These are phyloP conservation scores for Isochrysis galbana DNA, from an alignment of 78 protist genomes.

Conservation along the genomic window DNA sequence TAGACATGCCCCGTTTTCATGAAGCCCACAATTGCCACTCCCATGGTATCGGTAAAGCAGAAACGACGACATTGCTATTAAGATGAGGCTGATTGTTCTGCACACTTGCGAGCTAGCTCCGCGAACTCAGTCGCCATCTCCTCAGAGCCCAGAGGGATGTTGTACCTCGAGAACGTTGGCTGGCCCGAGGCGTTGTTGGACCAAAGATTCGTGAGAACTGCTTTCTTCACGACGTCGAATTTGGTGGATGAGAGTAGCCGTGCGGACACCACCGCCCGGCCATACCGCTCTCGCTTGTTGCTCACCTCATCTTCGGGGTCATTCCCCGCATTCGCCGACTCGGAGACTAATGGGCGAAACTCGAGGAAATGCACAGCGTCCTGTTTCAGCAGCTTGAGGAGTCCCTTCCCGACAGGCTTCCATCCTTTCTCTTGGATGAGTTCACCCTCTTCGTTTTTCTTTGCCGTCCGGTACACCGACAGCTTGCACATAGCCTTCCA, in stretches of 20 bases:
- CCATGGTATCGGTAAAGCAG: too few relatives aligned
- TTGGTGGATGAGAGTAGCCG: not conserved
- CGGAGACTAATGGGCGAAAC: not conserved
- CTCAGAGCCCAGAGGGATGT: not conserved
- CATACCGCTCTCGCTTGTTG: not conserved
- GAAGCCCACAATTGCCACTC: too few relatives aligned
- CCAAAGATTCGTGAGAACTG: not conserved
- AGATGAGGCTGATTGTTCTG: too few relatives aligned
- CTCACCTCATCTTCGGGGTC: not conserved
- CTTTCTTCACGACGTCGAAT: not conserved
- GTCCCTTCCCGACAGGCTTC: not conserved
- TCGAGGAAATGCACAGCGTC: not conserved
- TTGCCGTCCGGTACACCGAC: not conserved
- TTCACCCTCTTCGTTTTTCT: not conserved
- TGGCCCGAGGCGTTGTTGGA: not conserved
- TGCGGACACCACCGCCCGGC: not conserved
- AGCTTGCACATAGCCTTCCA: not conserved
- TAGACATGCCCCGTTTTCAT: too few relatives aligned
- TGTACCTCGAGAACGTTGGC: not conserved
- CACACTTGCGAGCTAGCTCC: not conserved
- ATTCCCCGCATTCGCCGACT: not conserved
- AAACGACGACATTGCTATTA: too few relatives aligned
- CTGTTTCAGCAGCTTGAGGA: not conserved
- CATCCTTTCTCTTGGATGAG: not conserved
- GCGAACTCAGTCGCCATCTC: not conserved